Evolutionary conservation across 768 basidiomycete genomes (phyloP), one percentile per base, ranked within the genome.

Genomic region (Inosperma sp.): DNA sequence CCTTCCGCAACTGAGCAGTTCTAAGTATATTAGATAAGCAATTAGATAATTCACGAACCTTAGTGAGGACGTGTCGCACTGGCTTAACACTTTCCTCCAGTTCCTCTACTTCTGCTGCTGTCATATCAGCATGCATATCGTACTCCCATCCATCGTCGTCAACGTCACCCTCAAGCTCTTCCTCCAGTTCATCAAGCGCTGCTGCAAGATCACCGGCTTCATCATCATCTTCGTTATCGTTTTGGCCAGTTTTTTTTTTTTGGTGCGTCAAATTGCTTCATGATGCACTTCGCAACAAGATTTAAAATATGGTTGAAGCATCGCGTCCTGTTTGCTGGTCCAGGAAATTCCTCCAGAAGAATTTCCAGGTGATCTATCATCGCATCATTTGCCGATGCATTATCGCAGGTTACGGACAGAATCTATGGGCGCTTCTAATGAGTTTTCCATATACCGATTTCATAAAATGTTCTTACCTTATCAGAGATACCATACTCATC

Each of bases 401-500:
- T n/a, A n/a, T n/a, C n/a, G n/a, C n/a, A 62, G 3, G 63, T 70
- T 13, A 75, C 48, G 5, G 59, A 52, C 4, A 72, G 59, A 12
- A 70, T 56, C 66, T 63, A 40, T 3, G 3, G 26, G 22, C 8
- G n/a, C 7, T n/a, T 39, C 7, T 39, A 21, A 21, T 39, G 16
- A 39, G 37, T 17, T 8, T 7, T n/a, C 7, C n/a, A 7, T 8
- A n/a, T 7, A 7, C 21, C 7, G 31, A 8, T 17, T 8, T 39
- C 7, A 40, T 26, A 8, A 14, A 17, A 14, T 39, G 35, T n/a
- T 52, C 56, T 48, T 9, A 70, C 70, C 65, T 70, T 69, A 5
- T 65, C 53, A 16, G 46, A 47, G 29, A 75, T 65, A 0, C 63
- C 64, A 49, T 65, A 73, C 7, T 68, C 65, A 1, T 66, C 37